These are phyloP conservation scores for Andrographis paniculata DNA, from an alignment of 305 asterid species.

Conservation along the genomic window DNA sequence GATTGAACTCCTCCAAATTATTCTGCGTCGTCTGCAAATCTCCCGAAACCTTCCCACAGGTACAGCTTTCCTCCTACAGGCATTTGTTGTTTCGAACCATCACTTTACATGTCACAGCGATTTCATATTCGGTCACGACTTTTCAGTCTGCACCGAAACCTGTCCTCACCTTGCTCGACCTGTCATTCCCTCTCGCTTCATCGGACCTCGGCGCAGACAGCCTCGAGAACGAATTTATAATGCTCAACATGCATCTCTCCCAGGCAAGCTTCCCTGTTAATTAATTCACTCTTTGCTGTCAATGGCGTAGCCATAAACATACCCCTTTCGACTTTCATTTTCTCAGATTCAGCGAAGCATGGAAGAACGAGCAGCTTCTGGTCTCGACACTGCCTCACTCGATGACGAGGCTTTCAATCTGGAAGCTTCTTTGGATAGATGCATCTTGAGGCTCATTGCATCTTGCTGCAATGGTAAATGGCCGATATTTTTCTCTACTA, in stretches of 20 bases:
- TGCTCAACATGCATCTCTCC: slow-evolving; percentile 65
- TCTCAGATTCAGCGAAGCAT: slow-evolving; percentile 64
- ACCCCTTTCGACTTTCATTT: neutral
- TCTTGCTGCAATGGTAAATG: slow-evolving; percentile 82
- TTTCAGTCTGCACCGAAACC: slow-evolving; percentile 87
- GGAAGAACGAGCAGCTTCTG: slow-evolving; percentile 59
- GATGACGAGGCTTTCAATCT: slow-evolving; percentile 82
- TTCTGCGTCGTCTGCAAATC: slow-evolving; percentile 88
- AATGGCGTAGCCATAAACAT: neutral
- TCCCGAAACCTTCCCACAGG: slow-evolving; percentile 89
- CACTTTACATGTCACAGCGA: slow-evolving; percentile 8
- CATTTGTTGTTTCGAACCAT: slow-evolving; percentile 9
- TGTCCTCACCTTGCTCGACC: slow-evolving; percentile 71
- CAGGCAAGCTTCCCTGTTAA: slow-evolving; percentile 33
- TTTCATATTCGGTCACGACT: slow-evolving; percentile 10
- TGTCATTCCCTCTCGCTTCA: slow-evolving; percentile 84
- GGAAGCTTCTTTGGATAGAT: slow-evolving; percentile 75
- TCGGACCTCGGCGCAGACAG: slow-evolving; percentile 95
- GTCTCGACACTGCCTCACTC: slow-evolving; percentile 53
- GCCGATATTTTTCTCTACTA: neutral
- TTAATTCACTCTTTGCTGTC: slow-evolving; percentile 15
- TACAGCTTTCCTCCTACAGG: slow-evolving; percentile 21
- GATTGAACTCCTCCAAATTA: slow-evolving; percentile 69
- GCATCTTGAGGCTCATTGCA: slow-evolving; percentile 93
- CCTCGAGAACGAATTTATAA: slow-evolving; percentile 88